Percentiles rank a stretch among this genome's conserved stretches.
Evolutionary conservation across 305 asterid species (phyloP).

Genomic region (Solanum chacoense): DNA sequence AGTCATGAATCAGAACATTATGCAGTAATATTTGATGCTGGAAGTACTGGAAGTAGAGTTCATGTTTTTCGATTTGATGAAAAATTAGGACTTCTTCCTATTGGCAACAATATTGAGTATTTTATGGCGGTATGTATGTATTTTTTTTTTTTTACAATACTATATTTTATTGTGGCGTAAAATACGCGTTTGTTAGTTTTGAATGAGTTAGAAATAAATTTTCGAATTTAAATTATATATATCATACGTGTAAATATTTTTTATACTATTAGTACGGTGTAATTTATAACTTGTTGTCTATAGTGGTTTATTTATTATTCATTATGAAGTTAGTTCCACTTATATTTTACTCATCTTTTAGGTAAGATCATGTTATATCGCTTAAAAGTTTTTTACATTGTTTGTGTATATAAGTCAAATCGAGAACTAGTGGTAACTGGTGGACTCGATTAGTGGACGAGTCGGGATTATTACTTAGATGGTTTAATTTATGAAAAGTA

Average conservation of each 20-base stretch:
- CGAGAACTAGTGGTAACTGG: neutral
- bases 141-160: neutral
- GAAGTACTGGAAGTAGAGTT: slow-evolving; percentile 39
- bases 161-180: neutral
- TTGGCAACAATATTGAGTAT: slow-evolving; percentile 20
- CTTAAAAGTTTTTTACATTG: neutral
- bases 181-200: neutral
- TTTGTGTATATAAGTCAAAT: neutral
- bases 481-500: neutral
- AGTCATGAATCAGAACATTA: slow-evolving; percentile 14
- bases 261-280: neutral
- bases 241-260: neutral
- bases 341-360: no score
- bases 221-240: neutral
- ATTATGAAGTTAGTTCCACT: neutral
- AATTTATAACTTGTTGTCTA: no score
- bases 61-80: slow-evolving; percentile 29
- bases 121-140: slow-evolving; percentile 4
- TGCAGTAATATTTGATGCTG: slow-evolving; percentile 40
- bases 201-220: neutral
- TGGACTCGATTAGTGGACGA: neutral
- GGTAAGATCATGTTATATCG: neutral
- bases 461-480: fast-evolving
- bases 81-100: slow-evolving; percentile 20
- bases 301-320: no score